These are phyloP conservation scores for Exserohilum rostratum DNA, from an alignment of 2,329 filamentous ascomycete genomes.

Conservation along the genomic window DNA sequence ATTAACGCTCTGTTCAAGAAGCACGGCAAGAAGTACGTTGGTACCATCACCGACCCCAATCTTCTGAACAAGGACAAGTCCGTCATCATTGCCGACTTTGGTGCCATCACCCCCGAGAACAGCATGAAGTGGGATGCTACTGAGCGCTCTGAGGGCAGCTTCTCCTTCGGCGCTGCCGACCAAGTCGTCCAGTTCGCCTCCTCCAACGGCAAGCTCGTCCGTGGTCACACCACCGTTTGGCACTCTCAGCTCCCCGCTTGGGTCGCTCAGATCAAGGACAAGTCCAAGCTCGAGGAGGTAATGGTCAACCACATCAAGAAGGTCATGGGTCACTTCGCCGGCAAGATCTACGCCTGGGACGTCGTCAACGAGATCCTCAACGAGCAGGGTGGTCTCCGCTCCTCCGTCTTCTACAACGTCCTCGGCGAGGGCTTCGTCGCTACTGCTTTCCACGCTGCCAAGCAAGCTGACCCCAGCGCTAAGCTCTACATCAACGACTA, in stretches of 20 bases:
- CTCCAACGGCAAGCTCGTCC: constrained; percentile 62
- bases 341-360: constrained; percentile 65
- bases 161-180: constrained; percentile 64
- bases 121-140: constrained; percentile 71
- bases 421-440: constrained; percentile 73
- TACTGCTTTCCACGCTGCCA: constrained; percentile 73
- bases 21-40: constrained; percentile 70
- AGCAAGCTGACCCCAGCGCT: constrained; percentile 67
- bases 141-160: constrained; percentile 56
- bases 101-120: constrained; percentile 71
- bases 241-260: constrained; percentile 60
- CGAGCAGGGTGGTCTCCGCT: constrained; percentile 64
- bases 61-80: constrained; percentile 60
- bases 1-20: constrained; percentile 64
- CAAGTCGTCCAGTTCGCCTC: constrained; percentile 65
- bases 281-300: constrained; percentile 59
- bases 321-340: constrained; percentile 65
- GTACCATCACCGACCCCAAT: constrained; percentile 62
- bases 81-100: constrained; percentile 67
- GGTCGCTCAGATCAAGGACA: constrained; percentile 64
- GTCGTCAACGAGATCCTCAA: constrained; percentile 57
- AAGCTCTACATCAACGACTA: constrained; percentile 79
- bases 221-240: constrained; percentile 71
- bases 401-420: constrained; percentile 69
- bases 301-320: constrained; percentile 66